These are phyloP conservation scores for Scutellaria galericulata DNA, from an alignment of 257 asterid genomes.

Conservation along the genomic window DNA sequence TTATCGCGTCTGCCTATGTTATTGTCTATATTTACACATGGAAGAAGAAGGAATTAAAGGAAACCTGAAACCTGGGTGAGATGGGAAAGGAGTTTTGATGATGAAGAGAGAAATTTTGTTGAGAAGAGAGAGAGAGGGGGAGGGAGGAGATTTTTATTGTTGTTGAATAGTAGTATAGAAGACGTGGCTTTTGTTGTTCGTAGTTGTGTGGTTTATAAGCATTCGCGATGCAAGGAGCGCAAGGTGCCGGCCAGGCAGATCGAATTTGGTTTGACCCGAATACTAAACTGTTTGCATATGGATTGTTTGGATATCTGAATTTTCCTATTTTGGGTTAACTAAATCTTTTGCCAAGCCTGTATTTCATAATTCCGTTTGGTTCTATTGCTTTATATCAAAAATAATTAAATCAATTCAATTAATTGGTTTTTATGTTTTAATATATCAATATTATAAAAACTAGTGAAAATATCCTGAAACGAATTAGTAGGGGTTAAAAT, in stretches of 20 bases:
- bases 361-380: too few species aligned
- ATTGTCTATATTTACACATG: conserved; percentile 35
- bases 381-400: too few species aligned
- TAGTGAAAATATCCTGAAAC: too few species aligned
- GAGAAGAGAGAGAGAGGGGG: conserved; percentile 13
- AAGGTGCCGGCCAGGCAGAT: conserved; percentile 28
- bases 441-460: too few species aligned
- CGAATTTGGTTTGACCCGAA: conserved; percentile 33
- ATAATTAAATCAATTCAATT: too few species aligned
- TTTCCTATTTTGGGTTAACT: too few species aligned
- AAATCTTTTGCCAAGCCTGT: too few species aligned
- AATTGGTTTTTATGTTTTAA: too few species aligned
- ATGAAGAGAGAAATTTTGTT: conserved; percentile 4
- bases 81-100: conserved; percentile 27
- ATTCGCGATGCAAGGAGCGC: conserved; percentile 2
- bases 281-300: too few species aligned
- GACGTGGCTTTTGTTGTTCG: conserved; percentile 33
- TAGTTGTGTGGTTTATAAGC: conserved; percentile 50
- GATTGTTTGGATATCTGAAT: conserved; percentile 2
- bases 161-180: conserved; percentile 22
- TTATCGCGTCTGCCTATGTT: conserved; percentile 21
- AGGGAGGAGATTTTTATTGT: conserved; percentile 36
- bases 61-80: conserved; percentile 42
- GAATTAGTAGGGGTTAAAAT: too few species aligned
- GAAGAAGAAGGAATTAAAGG: conserved; percentile 23